These are phyloP conservation scores for Thelonectria discophora DNA, from an alignment of 2,329 filamentous ascomycete species.

Conservation along the genomic window DNA sequence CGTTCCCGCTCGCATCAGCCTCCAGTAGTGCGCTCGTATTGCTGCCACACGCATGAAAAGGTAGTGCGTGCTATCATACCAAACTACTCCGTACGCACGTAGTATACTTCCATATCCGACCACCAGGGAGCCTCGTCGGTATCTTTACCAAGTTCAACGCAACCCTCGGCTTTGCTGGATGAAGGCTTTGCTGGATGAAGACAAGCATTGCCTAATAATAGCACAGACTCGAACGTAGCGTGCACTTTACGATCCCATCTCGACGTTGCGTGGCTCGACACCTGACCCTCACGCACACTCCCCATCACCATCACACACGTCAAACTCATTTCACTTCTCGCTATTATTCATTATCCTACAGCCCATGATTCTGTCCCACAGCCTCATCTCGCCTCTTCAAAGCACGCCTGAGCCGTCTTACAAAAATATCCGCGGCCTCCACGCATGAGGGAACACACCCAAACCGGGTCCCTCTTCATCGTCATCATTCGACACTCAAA, in stretches of 20 bases:
- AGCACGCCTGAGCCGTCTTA: conserved; percentile 9
- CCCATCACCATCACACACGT: neutral
- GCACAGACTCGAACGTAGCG: too few species aligned
- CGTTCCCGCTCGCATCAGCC: neutral
- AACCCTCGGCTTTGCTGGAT: too few species aligned
- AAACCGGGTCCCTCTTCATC: conserved; percentile 11
- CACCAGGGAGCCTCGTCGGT: too few species aligned
- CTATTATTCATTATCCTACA: conserved; percentile 30
- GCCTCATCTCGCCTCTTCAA: neutral
- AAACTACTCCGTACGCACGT: too few species aligned
- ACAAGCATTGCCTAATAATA: too few species aligned
- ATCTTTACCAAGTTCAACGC: too few species aligned
- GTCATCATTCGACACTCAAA: conserved; percentile 8
- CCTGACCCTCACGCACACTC: too few species aligned
- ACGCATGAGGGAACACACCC: conserved; percentile 2
- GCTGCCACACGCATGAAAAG: neutral
- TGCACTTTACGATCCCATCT: too few species aligned
- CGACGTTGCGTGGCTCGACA: too few species aligned
- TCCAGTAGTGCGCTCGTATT: neutral
- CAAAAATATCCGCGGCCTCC: neutral
- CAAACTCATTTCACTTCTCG: conserved; percentile 12
- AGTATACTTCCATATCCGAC: too few species aligned
- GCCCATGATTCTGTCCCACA: conserved; percentile 13
- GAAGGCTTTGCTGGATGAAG: too few species aligned
- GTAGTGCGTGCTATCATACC: too few species aligned